A percentile compares a stretch with the other conserved stretches of the same genome.
phyloP scores from a whole-genome alignment of 768 basidiomycete genomes.

The Boletus rubropictus region DNA sequence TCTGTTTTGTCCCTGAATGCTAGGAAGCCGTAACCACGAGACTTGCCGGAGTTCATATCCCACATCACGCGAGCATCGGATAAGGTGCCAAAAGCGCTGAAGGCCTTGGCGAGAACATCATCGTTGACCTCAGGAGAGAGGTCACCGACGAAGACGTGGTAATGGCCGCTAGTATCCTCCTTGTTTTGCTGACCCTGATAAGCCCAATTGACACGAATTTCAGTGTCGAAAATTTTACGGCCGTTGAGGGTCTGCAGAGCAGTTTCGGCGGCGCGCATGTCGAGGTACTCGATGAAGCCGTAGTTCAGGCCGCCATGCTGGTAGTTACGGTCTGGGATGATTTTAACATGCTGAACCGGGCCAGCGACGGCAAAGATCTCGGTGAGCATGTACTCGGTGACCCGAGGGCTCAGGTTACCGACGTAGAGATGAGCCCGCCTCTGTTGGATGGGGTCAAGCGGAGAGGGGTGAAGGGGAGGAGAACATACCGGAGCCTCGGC shows the following conservation, averaged over 20 bases:
- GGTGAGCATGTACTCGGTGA: conserved; percentile 98
- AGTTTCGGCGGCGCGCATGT: conserved; percentile 98
- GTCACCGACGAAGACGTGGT: conserved; percentile 99
- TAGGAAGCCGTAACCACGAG: conserved; percentile 95
- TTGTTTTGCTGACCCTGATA: conserved; percentile 98
- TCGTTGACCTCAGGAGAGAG: conserved; percentile 98
- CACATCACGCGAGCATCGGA: conserved; percentile 99
- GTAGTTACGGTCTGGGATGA: conserved; percentile 98
- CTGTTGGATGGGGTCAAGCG: conserved; percentile 33
- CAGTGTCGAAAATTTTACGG: conserved; percentile 98
- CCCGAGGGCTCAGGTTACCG: conserved; percentile 94
- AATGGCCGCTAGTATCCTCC: conserved; percentile 97
- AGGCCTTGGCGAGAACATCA: conserved; percentile 93
- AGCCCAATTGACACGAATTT: conserved; percentile 99
- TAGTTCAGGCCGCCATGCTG: conserved; percentile 99
- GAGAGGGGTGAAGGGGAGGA: background rate
- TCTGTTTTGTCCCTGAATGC: conserved; percentile 99
- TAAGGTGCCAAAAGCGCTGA: conserved; percentile 93
- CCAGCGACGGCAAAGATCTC: conserved; percentile 97
- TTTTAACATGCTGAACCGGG: conserved; percentile 97
- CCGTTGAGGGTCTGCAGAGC: conserved; percentile 98
- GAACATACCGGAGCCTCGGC: conserved; percentile 74
- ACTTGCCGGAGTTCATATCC: conserved; percentile 99
- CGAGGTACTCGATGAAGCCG: conserved; percentile 98
- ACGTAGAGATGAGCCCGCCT: conserved; percentile 97